Evolutionary conservation across 805 yeast genomes (phyloP), one percentile per base, ranked within the genome.

Genomic region (Starmerella etchellsii): DNA sequence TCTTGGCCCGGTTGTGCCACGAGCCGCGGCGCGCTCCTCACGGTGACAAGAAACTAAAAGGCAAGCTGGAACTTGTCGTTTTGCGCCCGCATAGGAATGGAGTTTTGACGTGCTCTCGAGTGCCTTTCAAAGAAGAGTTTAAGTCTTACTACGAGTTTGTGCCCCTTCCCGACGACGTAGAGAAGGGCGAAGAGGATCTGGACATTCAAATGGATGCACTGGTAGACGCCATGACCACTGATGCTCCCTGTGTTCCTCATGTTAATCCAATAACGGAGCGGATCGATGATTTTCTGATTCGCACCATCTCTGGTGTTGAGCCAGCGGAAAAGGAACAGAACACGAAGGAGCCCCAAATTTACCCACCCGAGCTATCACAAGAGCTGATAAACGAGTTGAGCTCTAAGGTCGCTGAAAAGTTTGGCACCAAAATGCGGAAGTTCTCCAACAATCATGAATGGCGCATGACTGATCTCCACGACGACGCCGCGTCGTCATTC

Each of bases 51-150:
- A 34, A 28, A 40, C 29, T n/a, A 19, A 47, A 47, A 29, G 41
- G 49, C 11, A 34, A 40, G 11, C 21, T 50, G n/a, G 44, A 43
- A 18, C 39, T 53, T 11, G 34, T 43, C 11, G 36, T 34, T 6
- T 30, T 53, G 19, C 44, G 43, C 19, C 57, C 57, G 0, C 34
- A 18, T 1, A 30, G 20, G 1, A 33, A 40, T 2, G 41, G 42
- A 18, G 27, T 26, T 19, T 31, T 53, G 14, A 20, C 46, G 25
- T 40, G 40, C 31, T 34, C 49, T 1, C 44, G 44, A 1, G 39
- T 51, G 26, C 55, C 56, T 8, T 50, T 51, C 35, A 29, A 31
- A 9, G 46, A 51, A 22, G 57, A 53, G 19, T 37, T 22, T 31
- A 34, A 34, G 18, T 24, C 36, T 9, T 39, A 32, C 30, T 49